A percentile compares a stretch with the other conserved stretches of the same genome.
phyloP scores from a whole-genome alignment of 805 yeast genomes.

The Yamadazyma ubonensis region DNA sequence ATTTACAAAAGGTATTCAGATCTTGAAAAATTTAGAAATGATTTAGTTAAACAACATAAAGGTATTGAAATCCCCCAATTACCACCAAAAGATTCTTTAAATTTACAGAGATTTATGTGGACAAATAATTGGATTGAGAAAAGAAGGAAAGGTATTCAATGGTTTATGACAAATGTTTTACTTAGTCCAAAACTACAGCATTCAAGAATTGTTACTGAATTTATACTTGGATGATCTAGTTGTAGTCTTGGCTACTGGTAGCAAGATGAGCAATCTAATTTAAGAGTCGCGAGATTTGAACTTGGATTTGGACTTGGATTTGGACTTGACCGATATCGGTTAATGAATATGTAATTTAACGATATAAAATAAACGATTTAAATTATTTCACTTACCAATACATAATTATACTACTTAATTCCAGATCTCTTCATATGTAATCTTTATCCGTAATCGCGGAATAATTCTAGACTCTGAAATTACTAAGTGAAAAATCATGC shows the following conservation, averaged over 20 bases:
- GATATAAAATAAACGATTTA: no score
- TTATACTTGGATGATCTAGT: slow-evolving; percentile 18
- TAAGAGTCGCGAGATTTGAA: no score
- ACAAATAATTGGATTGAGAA: slow-evolving; percentile 49
- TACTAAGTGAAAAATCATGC: slow-evolving; percentile 3
- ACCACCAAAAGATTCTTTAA: slow-evolving; percentile 51
- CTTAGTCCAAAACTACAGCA: slow-evolving; percentile 48
- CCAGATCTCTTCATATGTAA: neutral
- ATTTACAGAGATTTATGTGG: slow-evolving; percentile 37
- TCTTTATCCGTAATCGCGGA: neutral
- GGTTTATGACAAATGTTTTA: slow-evolving; percentile 55
- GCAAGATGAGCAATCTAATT: no score
- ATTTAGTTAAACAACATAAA: slow-evolving; percentile 46
- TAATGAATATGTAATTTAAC: no score
- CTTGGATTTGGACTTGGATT: no score
- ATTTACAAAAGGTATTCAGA: slow-evolving; percentile 66
- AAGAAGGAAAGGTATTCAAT: slow-evolving; percentile 57
- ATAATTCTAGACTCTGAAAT: slow-evolving; percentile 1
- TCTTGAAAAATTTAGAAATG: slow-evolving; percentile 47
- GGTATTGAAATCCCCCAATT: slow-evolving; percentile 41
- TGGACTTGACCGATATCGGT: no score
- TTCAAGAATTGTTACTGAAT: slow-evolving; percentile 37
- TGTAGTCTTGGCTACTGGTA: neutral
- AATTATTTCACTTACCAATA: no score
- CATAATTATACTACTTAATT: no score